Percentiles rank a stretch among this genome's conserved stretches.
phyloP scores from a whole-genome alignment of 164 flowering plant genomes.

The Nymphaea thermarum region DNA sequence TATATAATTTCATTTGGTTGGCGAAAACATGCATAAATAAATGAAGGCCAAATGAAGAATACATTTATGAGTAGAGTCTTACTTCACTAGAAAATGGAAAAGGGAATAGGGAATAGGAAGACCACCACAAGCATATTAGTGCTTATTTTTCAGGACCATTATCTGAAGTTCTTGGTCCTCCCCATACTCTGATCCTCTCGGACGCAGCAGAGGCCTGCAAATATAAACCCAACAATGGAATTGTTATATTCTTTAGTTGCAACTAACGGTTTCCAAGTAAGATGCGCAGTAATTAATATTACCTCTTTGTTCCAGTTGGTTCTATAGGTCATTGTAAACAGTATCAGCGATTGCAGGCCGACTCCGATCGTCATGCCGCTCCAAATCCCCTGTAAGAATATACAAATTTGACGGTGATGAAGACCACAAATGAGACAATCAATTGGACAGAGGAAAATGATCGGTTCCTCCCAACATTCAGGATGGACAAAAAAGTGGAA shows the following conservation, averaged over 20 bases:
- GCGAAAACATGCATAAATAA: too few species aligned
- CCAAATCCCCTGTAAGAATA: conserved; percentile 7
- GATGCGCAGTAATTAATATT: not conserved
- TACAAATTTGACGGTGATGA: not conserved
- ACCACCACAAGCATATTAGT: too few species aligned
- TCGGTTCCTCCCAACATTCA: not conserved
- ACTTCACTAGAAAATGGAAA: too few species aligned
- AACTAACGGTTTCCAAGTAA: not conserved
- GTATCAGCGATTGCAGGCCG: conserved; percentile 1
- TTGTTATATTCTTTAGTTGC: not conserved
- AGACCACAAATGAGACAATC: not conserved
- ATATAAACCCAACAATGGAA: too few species aligned
- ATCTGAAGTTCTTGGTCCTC: not conserved
- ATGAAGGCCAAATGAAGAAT: too few species aligned
- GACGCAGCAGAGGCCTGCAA: not conserved
- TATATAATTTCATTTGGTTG: too few species aligned
- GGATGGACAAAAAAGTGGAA: too few species aligned
- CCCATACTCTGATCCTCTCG: not conserved
- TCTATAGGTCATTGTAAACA: not conserved
- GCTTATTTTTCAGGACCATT: not conserved
- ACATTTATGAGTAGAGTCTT: too few species aligned
- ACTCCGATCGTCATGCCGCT: conserved; percentile 6
- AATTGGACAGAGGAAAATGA: not conserved
- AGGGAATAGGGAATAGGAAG: too few species aligned
- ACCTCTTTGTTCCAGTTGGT: conserved; percentile 12